Evolutionary conservation across 2,329 filamentous ascomycete genomes (phyloP).

Genomic region (Atkinsonella texensis): DNA sequence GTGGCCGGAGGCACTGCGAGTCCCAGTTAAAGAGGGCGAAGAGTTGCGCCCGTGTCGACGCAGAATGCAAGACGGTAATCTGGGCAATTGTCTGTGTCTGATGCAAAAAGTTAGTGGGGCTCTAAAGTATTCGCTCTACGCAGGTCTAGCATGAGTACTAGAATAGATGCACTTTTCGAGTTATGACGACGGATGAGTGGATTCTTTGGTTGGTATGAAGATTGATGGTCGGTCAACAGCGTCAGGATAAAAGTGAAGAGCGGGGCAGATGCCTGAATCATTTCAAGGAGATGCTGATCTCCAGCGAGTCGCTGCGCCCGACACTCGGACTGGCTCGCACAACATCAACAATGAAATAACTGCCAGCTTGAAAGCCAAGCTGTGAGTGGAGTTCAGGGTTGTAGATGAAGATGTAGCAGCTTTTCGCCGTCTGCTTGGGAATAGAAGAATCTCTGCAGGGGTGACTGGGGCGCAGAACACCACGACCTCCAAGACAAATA

Average conservation of each 20-base stretch:
- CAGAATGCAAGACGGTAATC: neutral
- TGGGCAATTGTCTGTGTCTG: neutral
- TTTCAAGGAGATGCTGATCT: neutral
- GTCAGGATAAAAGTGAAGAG: conserved; percentile 1
- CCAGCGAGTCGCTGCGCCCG: neutral
- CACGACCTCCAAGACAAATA: neutral
- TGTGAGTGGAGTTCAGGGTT: neutral
- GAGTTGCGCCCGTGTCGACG: neutral
- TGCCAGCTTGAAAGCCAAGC: neutral
- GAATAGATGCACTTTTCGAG: neutral
- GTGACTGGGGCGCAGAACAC: neutral
- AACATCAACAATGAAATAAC: neutral
- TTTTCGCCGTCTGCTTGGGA: neutral
- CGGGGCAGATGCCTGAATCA: conserved; percentile 2
- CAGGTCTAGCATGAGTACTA: neutral
- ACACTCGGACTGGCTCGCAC: neutral
- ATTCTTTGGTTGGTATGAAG: neutral
- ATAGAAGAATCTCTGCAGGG: neutral
- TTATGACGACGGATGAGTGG: neutral
- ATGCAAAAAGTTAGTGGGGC: neutral
- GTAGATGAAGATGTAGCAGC: neutral
- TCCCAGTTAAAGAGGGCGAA: neutral
- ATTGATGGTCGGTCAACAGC: neutral
- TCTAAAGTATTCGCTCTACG: neutral
- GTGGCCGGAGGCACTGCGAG: neutral